Evolutionary conservation across 257 asterid species (phyloP).

Genomic region (Gynochthodes officinalis): DNA sequence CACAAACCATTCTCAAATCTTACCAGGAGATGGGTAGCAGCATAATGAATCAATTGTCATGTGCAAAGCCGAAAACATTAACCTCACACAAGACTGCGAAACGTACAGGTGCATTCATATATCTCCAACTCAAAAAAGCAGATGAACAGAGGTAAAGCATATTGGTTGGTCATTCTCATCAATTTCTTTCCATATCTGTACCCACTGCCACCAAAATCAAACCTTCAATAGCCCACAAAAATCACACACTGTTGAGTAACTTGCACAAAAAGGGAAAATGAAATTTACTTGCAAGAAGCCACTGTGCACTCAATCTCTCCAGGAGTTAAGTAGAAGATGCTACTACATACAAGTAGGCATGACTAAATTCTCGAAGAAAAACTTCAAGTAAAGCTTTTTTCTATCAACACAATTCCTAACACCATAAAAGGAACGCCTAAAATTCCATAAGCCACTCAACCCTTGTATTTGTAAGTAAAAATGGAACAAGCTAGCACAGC

Average conservation of each 20-base stretch:
- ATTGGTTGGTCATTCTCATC: background rate
- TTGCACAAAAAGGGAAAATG: background rate
- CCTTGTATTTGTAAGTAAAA: background rate
- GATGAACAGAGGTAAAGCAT: too few species aligned
- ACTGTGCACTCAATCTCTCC: background rate
- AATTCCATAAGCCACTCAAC: background rate
- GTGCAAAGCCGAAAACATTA: too few species aligned
- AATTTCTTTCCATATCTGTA: background rate
- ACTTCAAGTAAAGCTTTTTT: background rate
- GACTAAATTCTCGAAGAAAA: background rate
- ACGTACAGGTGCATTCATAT: too few species aligned
- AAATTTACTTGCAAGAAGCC: background rate
- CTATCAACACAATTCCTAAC: background rate
- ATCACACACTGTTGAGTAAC: background rate
- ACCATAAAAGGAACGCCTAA: background rate
- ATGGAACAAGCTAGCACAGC: background rate
- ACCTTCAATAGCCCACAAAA: background rate
- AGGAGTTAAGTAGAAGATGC: background rate
- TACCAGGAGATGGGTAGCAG: too few species aligned
- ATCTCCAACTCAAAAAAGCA: too few species aligned
- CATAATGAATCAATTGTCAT: too few species aligned
- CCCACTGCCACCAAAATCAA: background rate
- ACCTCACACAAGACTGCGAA: too few species aligned
- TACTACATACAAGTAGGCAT: conserved; percentile 8
- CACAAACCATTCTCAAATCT: too few species aligned